Percentiles rank a stretch among this genome's conserved stretches.
Evolutionary conservation across 2,329 filamentous ascomycete genomes (phyloP).

Genomic region (Ceratocystis ficicola): DNA sequence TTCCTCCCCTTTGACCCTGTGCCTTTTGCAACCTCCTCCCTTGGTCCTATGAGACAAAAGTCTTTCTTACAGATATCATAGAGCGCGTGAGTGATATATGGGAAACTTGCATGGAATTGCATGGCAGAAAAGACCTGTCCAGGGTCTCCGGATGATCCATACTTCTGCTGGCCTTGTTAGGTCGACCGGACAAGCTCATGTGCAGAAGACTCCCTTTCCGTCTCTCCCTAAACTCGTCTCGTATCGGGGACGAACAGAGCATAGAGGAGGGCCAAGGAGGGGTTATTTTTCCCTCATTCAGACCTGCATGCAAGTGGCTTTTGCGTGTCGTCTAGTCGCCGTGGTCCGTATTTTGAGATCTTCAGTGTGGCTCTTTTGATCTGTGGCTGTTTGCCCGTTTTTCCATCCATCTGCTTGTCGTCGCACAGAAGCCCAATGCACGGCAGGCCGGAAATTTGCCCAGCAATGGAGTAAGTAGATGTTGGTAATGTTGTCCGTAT

Average conservation of each 20-base stretch:
- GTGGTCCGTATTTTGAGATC: background rate
- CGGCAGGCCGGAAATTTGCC: background rate
- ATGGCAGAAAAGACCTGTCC: background rate
- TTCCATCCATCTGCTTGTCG: background rate
- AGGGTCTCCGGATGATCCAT: background rate
- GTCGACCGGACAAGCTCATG: background rate
- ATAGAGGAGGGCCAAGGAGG: background rate
- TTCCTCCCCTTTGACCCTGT: background rate
- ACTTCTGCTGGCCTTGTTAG: background rate
- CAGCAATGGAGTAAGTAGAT: too few relatives aligned
- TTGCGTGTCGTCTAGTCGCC: too few relatives aligned
- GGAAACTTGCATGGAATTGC: background rate
- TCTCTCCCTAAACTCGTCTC: background rate
- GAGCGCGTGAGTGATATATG: background rate
- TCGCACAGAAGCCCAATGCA: background rate
- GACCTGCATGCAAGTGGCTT: too few relatives aligned
- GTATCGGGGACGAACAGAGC: background rate
- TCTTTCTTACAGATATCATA: too few relatives aligned
- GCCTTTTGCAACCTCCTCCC: background rate
- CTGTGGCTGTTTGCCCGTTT: background rate
- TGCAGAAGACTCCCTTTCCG: background rate
- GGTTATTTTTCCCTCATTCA: background rate
- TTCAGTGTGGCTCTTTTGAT: background rate
- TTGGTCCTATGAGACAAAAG: background rate
- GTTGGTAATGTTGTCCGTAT: too few relatives aligned